These are phyloP conservation scores for Hamigera avellanea DNA, from an alignment of 495 filamentous ascomycete species.

Conservation along the genomic window DNA sequence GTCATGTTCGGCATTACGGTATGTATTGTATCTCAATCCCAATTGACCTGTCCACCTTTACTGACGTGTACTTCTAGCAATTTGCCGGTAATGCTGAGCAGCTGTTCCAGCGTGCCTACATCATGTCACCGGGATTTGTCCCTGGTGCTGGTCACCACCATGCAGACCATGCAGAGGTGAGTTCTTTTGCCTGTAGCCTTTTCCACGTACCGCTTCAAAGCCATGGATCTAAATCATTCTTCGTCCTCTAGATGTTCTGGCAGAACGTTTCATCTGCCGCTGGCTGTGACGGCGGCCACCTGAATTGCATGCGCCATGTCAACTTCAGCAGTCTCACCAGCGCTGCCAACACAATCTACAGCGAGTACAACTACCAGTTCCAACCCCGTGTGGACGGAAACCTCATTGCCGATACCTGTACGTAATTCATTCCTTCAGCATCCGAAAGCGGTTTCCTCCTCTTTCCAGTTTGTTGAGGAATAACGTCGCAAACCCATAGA, in stretches of 20 bases:
- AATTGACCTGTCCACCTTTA: background rate
- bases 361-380: slow-evolving; percentile 21
- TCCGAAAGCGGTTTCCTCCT: background rate
- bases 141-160: slow-evolving; percentile 20
- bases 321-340: slow-evolving; percentile 15
- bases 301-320: slow-evolving; percentile 17
- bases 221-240: background rate
- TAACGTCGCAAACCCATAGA: slow-evolving; percentile 3
- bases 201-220: no score
- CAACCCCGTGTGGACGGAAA: slow-evolving; percentile 21
- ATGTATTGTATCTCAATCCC: background rate
- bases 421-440: background rate
- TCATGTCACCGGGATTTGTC: slow-evolving; percentile 25
- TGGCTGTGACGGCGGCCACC: slow-evolving; percentile 17
- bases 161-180: no score
- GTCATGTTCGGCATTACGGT: slow-evolving; percentile 26
- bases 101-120: slow-evolving; percentile 20
- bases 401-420: slow-evolving; percentile 19
- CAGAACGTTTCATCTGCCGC: slow-evolving; percentile 23
- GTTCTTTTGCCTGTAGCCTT: slow-evolving; percentile 1
- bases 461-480: no score
- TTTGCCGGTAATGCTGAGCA: slow-evolving; percentile 22
- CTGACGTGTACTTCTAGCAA: slow-evolving; percentile 4
- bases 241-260: slow-evolving; percentile 6
- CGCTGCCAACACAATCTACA: slow-evolving; percentile 11